These are phyloP conservation scores for Sporothrix euskadiensis DNA, from an alignment of 2,329 filamentous ascomycete species.

Conservation along the genomic window DNA sequence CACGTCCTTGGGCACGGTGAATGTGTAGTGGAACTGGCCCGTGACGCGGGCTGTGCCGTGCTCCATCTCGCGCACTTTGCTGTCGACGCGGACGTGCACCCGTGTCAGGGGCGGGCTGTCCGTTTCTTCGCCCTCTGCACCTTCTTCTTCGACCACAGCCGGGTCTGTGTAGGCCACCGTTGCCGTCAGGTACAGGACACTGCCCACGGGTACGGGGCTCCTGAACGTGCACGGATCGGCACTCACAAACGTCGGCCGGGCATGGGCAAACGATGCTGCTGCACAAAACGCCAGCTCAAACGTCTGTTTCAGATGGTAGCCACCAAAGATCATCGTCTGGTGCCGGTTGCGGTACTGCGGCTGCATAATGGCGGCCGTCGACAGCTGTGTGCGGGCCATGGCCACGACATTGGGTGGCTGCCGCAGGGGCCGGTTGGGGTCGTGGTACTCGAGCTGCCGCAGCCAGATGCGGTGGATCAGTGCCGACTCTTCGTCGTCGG, in stretches of 20 bases:
- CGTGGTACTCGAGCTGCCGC: constrained; percentile 52
- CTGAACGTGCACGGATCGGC: constrained; percentile 73
- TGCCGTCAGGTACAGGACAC: constrained; percentile 71
- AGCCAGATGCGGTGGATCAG: constrained; percentile 75
- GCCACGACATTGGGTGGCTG: constrained; percentile 51
- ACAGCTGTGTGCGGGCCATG: constrained; percentile 59
- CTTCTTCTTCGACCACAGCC: constrained; percentile 39
- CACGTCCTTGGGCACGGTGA: constrained; percentile 43
- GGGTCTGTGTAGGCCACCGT: constrained; percentile 72
- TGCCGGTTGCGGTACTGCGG: constrained; percentile 58
- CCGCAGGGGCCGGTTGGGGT: constrained; percentile 38
- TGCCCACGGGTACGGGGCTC: constrained; percentile 73
- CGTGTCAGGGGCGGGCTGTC: constrained; percentile 44
- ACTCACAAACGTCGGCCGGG: constrained; percentile 28
- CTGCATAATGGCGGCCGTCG: constrained; percentile 72
- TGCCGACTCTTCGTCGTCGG: constrained; percentile 69
- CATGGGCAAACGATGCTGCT: constrained; percentile 38
- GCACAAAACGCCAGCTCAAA: constrained; percentile 77
- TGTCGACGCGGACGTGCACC: constrained; percentile 70
- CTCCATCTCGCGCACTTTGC: constrained; percentile 71
- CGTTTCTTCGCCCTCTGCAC: constrained; percentile 29
- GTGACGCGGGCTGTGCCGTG: constrained; percentile 61
- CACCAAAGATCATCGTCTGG: constrained; percentile 78
- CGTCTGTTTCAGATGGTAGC: constrained; percentile 71
- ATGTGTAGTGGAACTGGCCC: constrained; percentile 74